phyloP scores from a whole-genome alignment of 2,329 filamentous ascomycete genomes.

The Daldinia eschscholtzii region DNA sequence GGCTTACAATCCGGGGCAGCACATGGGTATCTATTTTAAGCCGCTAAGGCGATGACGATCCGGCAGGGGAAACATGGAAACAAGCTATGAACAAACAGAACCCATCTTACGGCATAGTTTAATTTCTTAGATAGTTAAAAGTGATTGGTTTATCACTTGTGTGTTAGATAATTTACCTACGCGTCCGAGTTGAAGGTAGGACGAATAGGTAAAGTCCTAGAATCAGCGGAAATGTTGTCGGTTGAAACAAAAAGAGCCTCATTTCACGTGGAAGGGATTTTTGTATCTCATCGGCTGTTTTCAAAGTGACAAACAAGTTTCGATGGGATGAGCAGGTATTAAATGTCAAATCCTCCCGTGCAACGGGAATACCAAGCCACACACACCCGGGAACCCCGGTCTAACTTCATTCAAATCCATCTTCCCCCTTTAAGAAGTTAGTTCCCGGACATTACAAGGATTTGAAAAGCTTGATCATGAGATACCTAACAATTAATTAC shows the following conservation, averaged over 20 bases:
- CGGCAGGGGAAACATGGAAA: not conserved
- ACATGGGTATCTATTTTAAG: slow-evolving; percentile 10
- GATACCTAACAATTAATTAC: slow-evolving; percentile 2
- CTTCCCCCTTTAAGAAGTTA: not conserved
- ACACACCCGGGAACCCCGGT: not conserved
- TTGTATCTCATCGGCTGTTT: not conserved
- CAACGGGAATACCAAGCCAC: not conserved
- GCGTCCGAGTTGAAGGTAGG: not conserved
- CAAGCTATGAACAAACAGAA: not conserved
- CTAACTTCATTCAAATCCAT: not conserved
- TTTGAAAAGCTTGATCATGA: slow-evolving; percentile 7
- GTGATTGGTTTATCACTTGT: not conserved
- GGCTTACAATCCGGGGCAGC: slow-evolving; percentile 1
- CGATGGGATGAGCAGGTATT: not conserved
- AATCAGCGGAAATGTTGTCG: not conserved
- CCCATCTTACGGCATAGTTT: not conserved
- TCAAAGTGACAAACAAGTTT: not conserved
- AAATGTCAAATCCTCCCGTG: not conserved
- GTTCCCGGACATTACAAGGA: slow-evolving; percentile 1
- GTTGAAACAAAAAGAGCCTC: slow-evolving; percentile 2
- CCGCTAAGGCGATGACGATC: not conserved
- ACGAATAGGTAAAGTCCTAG: not conserved
- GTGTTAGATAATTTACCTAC: not conserved
- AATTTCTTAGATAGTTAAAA: not conserved
- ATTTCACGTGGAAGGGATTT: not conserved